Evolutionary conservation across 495 filamentous ascomycete genomes (phyloP).

Genomic region (Xylaria acuta): DNA sequence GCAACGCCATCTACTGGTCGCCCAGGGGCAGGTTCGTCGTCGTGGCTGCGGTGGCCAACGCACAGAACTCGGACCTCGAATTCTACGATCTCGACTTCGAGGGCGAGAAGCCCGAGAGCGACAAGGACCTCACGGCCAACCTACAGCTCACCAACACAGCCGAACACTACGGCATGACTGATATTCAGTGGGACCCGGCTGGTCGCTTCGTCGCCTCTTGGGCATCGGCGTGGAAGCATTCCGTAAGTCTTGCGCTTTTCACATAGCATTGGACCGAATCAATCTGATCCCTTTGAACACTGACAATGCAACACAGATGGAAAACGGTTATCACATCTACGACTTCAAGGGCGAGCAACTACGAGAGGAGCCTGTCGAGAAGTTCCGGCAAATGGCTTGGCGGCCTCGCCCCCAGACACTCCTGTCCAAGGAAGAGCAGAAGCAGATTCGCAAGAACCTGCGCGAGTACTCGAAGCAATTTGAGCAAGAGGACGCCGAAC

Average conservation of each 20-base stretch:
- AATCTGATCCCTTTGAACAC: conserved; percentile 27
- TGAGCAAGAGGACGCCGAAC: conserved; percentile 92
- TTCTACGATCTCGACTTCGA: conserved; percentile 98
- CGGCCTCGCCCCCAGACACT: conserved; percentile 88
- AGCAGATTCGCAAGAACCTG: conserved; percentile 96
- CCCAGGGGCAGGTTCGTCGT: conserved; percentile 94
- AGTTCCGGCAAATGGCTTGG: conserved; percentile 97
- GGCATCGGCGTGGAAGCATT: conserved; percentile 93
- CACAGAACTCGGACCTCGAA: conserved; percentile 91
- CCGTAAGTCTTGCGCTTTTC: conserved; percentile 63
- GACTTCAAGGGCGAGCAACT: conserved; percentile 91
- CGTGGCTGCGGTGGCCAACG: conserved; percentile 87
- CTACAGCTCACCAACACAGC: conserved; percentile 88
- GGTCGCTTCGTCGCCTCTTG: conserved; percentile 91
- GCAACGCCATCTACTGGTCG: conserved; percentile 99
- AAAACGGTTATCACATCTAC: conserved; percentile 98
- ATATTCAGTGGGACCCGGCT: conserved; percentile 97
- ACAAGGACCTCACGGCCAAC: conserved; percentile 95
- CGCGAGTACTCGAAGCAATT: conserved; percentile 94
- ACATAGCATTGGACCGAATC: too few relatives aligned
- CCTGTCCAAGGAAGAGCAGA: conserved; percentile 92
- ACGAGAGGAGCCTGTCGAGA: conserved; percentile 90
- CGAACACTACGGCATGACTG: conserved; percentile 97
- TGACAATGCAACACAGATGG: conserved; percentile 72
- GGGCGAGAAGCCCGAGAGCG: conserved; percentile 88